Conservation (phyloP, 371 early-diverging fungal species). For the Mucor plumbeus region DNA sequence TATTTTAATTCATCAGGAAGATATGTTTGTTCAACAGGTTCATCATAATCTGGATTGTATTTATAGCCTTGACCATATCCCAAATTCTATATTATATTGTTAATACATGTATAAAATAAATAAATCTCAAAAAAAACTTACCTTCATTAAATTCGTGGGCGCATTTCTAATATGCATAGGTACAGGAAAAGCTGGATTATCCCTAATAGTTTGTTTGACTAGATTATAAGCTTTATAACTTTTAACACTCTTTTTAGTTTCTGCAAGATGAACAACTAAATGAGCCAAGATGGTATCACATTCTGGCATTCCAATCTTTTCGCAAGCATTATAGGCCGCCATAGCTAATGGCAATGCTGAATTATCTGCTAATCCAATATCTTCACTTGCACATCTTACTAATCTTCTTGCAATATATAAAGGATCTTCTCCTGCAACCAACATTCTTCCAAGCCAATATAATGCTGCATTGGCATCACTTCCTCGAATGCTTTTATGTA, state of each 20-base stretch:
- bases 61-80: slow-evolving; percentile 82
- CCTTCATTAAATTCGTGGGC: slow-evolving; percentile 76
- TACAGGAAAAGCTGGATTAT: slow-evolving; percentile 75
- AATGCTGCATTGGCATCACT: slow-evolving; percentile 78
- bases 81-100: slow-evolving; percentile 49
- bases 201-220: slow-evolving; percentile 59
- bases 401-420: slow-evolving; percentile 79
- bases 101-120: neutral
- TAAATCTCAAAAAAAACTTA: too few relatives aligned
- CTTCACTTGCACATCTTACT: slow-evolving; percentile 86
- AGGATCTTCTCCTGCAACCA: slow-evolving; percentile 90
- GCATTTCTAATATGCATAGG: slow-evolving; percentile 89
- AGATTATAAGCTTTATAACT: slow-evolving; percentile 76
- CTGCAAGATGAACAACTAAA: slow-evolving; percentile 76
- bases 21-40: slow-evolving; percentile 79
- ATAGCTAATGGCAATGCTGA: slow-evolving; percentile 77
- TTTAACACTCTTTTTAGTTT: slow-evolving; percentile 83
- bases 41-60: slow-evolving; percentile 81
- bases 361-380: slow-evolving; percentile 87
- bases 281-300: slow-evolving; percentile 87
- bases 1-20: slow-evolving; percentile 69
- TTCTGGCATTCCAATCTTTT: slow-evolving; percentile 91
- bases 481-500: slow-evolving; percentile 87
- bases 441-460: slow-evolving; percentile 92
- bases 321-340: slow-evolving; percentile 81